A percentile compares a stretch with the other conserved stretches of the same genome.
Conservation (phyloP, 2,329 filamentous ascomycete species). For the Curvularia sp. region DNA sequence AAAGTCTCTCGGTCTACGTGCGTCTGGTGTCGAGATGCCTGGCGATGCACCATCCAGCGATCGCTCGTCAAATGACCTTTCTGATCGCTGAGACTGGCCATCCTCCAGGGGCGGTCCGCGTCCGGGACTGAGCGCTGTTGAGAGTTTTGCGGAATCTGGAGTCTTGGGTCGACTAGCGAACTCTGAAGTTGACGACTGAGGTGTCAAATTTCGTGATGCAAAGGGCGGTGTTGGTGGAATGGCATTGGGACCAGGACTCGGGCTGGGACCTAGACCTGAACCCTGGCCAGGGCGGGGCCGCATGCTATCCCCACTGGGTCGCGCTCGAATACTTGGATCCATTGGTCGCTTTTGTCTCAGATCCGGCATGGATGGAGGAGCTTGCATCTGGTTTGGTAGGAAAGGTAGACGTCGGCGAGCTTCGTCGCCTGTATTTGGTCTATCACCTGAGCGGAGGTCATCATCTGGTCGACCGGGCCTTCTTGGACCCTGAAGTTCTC, state of each 20-base stretch:
- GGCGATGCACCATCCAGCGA: conserved; percentile 31
- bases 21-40: conserved; percentile 34
- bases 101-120: conserved; percentile 41
- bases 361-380: conserved; percentile 36
- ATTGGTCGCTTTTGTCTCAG: conserved; percentile 44
- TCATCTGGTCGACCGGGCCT: conserved; percentile 32
- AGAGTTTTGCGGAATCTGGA: conserved; percentile 38
- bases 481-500: conserved; percentile 29
- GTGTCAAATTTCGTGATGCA: conserved; percentile 47
- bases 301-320: conserved; percentile 48
- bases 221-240: conserved; percentile 36
- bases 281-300: conserved; percentile 34
- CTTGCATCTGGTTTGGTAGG: conserved; percentile 28
- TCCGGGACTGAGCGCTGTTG: conserved; percentile 36
- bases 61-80: conserved; percentile 38
- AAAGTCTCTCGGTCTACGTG: conserved; percentile 40
- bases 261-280: conserved; percentile 24
- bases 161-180: conserved; percentile 43
- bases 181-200: conserved; percentile 51
- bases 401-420: conserved; percentile 36
- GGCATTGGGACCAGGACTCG: conserved; percentile 42
- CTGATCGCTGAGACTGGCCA: conserved; percentile 39
- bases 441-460: conserved; percentile 25
- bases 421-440: conserved; percentile 42
- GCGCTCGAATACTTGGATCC: conserved; percentile 44